Evolutionary conservation across 2,329 filamentous ascomycete species (phyloP).

Genomic region (Tolypocladium amazonense): DNA sequence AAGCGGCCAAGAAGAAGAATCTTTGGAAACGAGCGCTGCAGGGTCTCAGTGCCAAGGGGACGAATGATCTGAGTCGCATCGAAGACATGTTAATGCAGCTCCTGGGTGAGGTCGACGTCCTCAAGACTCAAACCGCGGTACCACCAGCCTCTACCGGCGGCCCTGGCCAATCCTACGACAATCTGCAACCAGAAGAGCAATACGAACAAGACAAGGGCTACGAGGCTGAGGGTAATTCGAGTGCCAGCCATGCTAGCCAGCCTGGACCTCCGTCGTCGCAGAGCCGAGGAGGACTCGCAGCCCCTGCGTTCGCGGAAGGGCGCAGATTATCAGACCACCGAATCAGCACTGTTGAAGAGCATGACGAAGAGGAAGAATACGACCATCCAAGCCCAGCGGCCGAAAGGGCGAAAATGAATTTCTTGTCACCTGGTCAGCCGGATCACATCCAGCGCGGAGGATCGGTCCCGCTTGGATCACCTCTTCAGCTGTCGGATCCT

Average conservation of each 20-base stretch:
- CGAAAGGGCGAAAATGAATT: constrained; percentile 32
- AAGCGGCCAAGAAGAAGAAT: constrained; percentile 74
- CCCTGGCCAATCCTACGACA: constrained; percentile 55
- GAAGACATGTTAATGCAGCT: constrained; percentile 89
- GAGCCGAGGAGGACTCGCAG: constrained; percentile 33
- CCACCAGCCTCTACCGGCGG: constrained; percentile 32
- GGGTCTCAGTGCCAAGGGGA: constrained; percentile 77
- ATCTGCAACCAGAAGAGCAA: constrained; percentile 49
- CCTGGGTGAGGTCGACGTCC: constrained; percentile 78
- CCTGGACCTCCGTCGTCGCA: constrained; percentile 62
- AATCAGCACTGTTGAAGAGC: constrained; percentile 82
- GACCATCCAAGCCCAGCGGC: constrained; percentile 35
- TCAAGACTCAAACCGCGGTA: constrained; percentile 50
- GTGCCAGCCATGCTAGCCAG: constrained; percentile 58
- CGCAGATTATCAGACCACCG: constrained; percentile 62
- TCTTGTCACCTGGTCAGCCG: constrained; percentile 50
- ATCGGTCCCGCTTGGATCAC: constrained; percentile 45
- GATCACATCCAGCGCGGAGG: constrained; percentile 31
- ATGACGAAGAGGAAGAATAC: constrained; percentile 60
- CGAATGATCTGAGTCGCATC: constrained; percentile 78
- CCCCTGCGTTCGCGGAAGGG: constrained; percentile 31
- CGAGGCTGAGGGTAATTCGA: constrained; percentile 72
- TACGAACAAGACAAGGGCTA: constrained; percentile 66
- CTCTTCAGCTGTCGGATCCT: constrained; percentile 39
- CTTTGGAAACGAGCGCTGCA: constrained; percentile 93